Evolutionary conservation across 208 protist species (phyloP), one percentile per base, ranked within the genome.

Genomic region (Wallacemonas sp.): DNA sequence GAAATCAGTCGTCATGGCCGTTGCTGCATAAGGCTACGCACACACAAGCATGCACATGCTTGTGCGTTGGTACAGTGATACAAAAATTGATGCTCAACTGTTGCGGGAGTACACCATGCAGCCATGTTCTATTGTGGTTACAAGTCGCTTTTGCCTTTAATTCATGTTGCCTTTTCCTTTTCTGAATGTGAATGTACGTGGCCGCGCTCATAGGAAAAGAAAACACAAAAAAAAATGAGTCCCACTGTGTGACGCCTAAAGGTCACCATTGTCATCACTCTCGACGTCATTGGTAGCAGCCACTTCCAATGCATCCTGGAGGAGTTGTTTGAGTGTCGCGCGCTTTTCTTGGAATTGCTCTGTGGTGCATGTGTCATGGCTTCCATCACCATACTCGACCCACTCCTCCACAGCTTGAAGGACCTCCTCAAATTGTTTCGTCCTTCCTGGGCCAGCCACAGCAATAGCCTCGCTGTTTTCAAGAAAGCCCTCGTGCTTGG

Each of bases 361-460:
- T 29, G 67, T 76, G 19, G 60, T 58, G 55, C 87, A 94, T 16
- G 55, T 36, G 29, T 96, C 85, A 36, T 67, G 73, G 43, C 72
- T 78, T 34, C 87, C 87, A 24, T 81, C 68, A n/a, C 85, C 87
- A 41, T 90, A 83, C 47, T 96, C 87, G 16, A 94, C 54, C 88
- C 90, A 96, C 27, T 92, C 73, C 60, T 83, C 64, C 17, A 71
- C 36, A 4, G 67, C 61, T 36, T 43, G 56, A 6, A 87, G 57
- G 38, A 67, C 62, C 1, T 70, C 63, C 49, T 70, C 72, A 14
- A 87, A 36, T 23, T 46, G 26, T 27, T 83, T 58, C 61, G 83
- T 33, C n/a, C 74, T 68, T 24, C 63, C 64, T 12, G 71, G 26
- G 24, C 47, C 69, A 21, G 64, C 65, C 1, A 62, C 24, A 23